Evolutionary conservation across 352 stramenopile species (phyloP).

Genomic region (Phytopythium montanum): DNA sequence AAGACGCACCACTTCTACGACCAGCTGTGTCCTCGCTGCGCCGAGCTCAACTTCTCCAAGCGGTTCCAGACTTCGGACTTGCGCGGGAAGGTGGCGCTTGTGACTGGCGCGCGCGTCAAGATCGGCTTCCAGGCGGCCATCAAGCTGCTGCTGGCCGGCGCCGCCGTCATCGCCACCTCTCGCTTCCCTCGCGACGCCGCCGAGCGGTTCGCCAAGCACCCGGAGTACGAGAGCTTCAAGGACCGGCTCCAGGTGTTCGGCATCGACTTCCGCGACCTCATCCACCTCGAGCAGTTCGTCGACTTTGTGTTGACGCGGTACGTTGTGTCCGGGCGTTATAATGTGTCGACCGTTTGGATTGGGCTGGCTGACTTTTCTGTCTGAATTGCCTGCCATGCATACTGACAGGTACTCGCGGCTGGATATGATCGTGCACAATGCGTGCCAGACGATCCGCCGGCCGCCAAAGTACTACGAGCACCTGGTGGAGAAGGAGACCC

Average conservation of each 20-base stretch:
- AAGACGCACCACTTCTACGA: constrained; percentile 97
- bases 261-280: constrained; percentile 95
- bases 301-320: constrained; percentile 73
- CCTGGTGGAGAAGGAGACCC: constrained; percentile 82
- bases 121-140: constrained; percentile 95
- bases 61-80: constrained; percentile 90
- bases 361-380: too few relatives aligned
- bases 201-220: constrained; percentile 87
- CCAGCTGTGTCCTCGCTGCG: constrained; percentile 93
- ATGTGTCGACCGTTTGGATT: neutral
- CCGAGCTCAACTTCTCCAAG: constrained; percentile 94
- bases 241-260: constrained; percentile 94
- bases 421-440: constrained; percentile 97
- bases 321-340: too few relatives aligned
- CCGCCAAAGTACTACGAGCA: constrained; percentile 94
- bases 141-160: constrained; percentile 92
- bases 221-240: constrained; percentile 93
- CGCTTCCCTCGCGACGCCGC: constrained; percentile 94
- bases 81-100: constrained; percentile 87
- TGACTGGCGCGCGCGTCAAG: constrained; percentile 96
- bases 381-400: neutral
- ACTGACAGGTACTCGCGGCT: constrained; percentile 75
- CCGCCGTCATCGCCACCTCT: constrained; percentile 93
- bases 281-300: constrained; percentile 94
- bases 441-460: constrained; percentile 95